Base-by-base conservation (phyloP, 257 asterid genomes). In the Cruciata laevipes region DNA sequence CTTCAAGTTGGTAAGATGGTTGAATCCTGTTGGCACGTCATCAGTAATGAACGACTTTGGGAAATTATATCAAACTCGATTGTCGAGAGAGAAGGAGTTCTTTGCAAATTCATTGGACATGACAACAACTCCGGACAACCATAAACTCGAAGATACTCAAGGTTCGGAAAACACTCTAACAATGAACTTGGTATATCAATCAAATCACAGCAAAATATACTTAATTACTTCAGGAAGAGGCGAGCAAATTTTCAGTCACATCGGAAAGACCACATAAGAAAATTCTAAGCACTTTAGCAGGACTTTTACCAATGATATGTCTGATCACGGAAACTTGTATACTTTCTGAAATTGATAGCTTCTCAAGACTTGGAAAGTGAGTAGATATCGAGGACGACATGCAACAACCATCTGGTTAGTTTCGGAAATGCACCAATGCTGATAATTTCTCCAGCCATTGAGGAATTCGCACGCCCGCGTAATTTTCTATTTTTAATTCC, bases 31-130 rank as follows among this genome's bases (percentile, higher is more conserved):
- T 6, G 74, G 63, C 7, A 49, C 25, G 30, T 7, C 20, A 33
- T 33, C 18, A 0, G 3, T 17, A 14, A 3, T 23, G 64, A 77
- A 55, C 73, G 74, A 30, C 21, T 71, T 71, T 5, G 65, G 78
- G 40, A 76, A 65, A 10, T 33, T 1, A n/a, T n/a, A 20, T 1
- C 0, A 25, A 69, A 25, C 10, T 0, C 0, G 0, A 77, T 11
- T 1, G 0, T 0, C 0, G 65, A 58, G 24, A 76, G 69, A 56
- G 35, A 33, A 57, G 71, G 72, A 42, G 27, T 44, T 30, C 5
- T 33, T 31, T 18, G 17, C 8, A 70, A 38, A 59, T 65, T 51
- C 6, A 51, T 17, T 12, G 73, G 53, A 7, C 37, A 66, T 6
- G 74, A 40, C 16, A 35, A 32, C 11, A 77, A 66, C n/a, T n/a